Conservation (phyloP, 73 alveolate genomes). For the Symbiodinium pilosum region DNA sequence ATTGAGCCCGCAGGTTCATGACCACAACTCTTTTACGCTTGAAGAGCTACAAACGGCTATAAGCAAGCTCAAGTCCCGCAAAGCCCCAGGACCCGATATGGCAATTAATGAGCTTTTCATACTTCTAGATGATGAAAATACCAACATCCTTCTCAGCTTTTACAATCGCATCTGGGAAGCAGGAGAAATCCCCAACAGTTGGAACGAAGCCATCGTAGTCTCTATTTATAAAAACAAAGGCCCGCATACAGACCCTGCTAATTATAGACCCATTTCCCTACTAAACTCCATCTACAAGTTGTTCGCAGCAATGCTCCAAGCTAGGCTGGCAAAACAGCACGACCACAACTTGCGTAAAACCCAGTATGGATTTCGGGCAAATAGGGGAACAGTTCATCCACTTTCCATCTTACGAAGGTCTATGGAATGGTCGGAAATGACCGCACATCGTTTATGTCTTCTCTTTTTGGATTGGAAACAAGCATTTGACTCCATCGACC, state of each 20-base stretch:
- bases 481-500: background rate
- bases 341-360: background rate
- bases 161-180: background rate
- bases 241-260: background rate
- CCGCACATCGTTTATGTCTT: background rate
- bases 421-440: background rate
- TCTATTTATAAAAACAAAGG: background rate
- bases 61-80: background rate
- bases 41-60: background rate
- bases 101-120: background rate
- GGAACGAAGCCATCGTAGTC: background rate
- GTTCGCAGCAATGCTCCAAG: background rate
- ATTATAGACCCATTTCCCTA: background rate
- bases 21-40: background rate
- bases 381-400: background rate
- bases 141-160: background rate
- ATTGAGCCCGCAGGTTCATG: background rate
- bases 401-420: background rate
- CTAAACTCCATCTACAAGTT: background rate
- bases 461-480: background rate
- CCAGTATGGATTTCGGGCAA: background rate
- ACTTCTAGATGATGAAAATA: background rate
- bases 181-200: background rate
- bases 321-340: background rate
- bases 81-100: background rate